Evolutionary conservation across 495 filamentous ascomycete genomes (phyloP).

Genomic region (Delitschia confertaspora): DNA sequence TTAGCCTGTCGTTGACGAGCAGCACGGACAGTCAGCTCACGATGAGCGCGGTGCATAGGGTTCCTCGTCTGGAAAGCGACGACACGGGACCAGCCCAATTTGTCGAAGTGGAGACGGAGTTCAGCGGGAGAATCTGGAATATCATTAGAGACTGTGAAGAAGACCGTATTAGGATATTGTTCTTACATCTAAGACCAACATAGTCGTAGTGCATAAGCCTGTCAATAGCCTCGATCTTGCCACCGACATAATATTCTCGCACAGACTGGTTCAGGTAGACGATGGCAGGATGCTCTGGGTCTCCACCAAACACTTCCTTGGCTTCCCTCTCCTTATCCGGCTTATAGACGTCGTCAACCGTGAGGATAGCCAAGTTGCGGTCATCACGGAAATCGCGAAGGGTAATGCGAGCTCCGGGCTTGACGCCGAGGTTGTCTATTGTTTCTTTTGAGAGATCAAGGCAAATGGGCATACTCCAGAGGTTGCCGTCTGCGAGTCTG

Average conservation of each 20-base stretch:
- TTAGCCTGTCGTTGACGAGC: constrained; percentile 92
- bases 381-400: constrained; percentile 96
- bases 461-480: constrained; percentile 96
- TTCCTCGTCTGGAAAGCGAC: constrained; percentile 98
- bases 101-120: constrained; percentile 93
- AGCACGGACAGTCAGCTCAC: constrained; percentile 93
- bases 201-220: constrained; percentile 97
- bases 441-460: constrained; percentile 69
- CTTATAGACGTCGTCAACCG: constrained; percentile 90
- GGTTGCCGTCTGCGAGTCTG: constrained; percentile 77
- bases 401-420: constrained; percentile 70
- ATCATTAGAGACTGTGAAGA: constrained; percentile 4
- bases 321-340: constrained; percentile 91
- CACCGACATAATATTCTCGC: constrained; percentile 85
- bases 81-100: constrained; percentile 93
- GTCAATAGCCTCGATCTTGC: constrained; percentile 90
- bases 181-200: constrained; percentile 86
- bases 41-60: constrained; percentile 97
- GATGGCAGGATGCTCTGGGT: constrained; percentile 86
- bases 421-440: constrained; percentile 62
- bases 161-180: background rate
- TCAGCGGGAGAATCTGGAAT: constrained; percentile 79
- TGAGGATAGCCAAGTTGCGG: constrained; percentile 88
- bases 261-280: constrained; percentile 74
- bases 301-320: constrained; percentile 89